phyloP scores from a whole-genome alignment of 148 eudicot species.

The Salicornia ramosissima region DNA sequence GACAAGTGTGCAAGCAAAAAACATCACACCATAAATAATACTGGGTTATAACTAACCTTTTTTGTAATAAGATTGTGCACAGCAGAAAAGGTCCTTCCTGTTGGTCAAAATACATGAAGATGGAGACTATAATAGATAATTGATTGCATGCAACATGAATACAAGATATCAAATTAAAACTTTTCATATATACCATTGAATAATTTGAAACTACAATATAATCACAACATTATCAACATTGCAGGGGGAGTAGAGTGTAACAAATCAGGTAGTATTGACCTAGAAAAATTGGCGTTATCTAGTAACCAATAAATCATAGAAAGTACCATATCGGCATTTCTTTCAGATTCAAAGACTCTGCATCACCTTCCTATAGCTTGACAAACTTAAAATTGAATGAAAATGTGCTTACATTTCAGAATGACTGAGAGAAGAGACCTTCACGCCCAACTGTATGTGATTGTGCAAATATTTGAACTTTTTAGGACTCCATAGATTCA shows the following conservation, averaged over 20 bases:
- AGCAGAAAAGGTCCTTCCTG: conserved; percentile 59
- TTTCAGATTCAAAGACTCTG: neutral
- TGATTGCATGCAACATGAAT: neutral
- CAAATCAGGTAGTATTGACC: too few relatives aligned
- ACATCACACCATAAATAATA: neutral
- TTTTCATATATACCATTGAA: too few relatives aligned
- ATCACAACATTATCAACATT: too few relatives aligned
- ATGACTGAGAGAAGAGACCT: conserved; percentile 63
- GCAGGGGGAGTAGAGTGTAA: too few relatives aligned
- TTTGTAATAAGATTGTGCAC: conserved; percentile 57
- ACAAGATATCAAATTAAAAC: too few relatives aligned
- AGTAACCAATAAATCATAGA: too few relatives aligned
- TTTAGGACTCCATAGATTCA: conserved; percentile 53
- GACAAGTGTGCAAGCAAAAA: neutral
- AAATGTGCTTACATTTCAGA: conserved; percentile 56
- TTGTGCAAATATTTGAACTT: conserved; percentile 35
- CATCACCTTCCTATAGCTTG: neutral
- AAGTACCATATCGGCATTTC: too few relatives aligned
- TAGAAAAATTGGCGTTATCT: too few relatives aligned
- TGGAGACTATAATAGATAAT: neutral
- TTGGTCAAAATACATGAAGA: conserved; percentile 19
- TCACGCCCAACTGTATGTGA: conserved; percentile 56
- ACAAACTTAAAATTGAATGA: neutral
- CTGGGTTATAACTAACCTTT: conserved; percentile 41
- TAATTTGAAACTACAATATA: too few relatives aligned